Evolutionary conservation across 148 eudicot genomes (phyloP).

Genomic region (Simmondsia chinensis): DNA sequence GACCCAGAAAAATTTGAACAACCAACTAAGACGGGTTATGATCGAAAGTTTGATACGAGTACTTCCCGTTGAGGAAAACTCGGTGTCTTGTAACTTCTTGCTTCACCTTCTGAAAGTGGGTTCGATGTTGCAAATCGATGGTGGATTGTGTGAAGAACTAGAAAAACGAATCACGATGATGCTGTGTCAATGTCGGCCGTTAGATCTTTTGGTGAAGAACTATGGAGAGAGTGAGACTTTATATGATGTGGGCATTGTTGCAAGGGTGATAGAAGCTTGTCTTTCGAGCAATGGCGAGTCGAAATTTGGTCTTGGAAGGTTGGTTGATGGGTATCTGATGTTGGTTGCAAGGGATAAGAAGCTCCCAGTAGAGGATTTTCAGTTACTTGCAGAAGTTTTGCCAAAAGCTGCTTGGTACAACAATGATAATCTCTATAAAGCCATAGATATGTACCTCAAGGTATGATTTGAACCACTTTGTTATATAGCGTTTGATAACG

Average conservation of each 20-base stretch:
- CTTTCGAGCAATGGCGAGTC: slow-evolving; percentile 12
- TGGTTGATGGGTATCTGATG: slow-evolving; percentile 33
- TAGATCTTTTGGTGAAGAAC: slow-evolving; percentile 34
- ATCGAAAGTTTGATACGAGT: slow-evolving; percentile 28
- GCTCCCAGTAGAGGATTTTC: slow-evolving; percentile 22
- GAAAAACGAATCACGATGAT: slow-evolving; percentile 20
- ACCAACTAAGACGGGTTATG: slow-evolving; percentile 20
- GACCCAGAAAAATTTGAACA: slow-evolving; percentile 12
- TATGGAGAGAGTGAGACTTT: slow-evolving; percentile 18
- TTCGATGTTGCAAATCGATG: slow-evolving; percentile 19
- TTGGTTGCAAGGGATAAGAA: slow-evolving; percentile 29
- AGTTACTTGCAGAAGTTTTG: slow-evolving; percentile 26
- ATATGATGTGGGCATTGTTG: slow-evolving; percentile 29
- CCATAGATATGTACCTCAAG: slow-evolving; percentile 47
- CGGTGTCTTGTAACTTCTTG: slow-evolving; percentile 30
- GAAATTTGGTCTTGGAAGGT: slow-evolving; percentile 27
- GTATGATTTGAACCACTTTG: slow-evolving; percentile 12
- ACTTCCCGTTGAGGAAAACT: slow-evolving; percentile 30
- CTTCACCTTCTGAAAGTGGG: slow-evolving; percentile 39
- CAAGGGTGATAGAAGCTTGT: slow-evolving; percentile 30
- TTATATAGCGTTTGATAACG: no score
- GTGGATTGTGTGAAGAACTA: slow-evolving; percentile 12
- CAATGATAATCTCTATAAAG: slow-evolving; percentile 36
- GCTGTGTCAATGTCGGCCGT: slow-evolving; percentile 20
- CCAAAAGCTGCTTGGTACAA: slow-evolving; percentile 31